These are phyloP conservation scores for Sarocladiaceae sp. DNA, from an alignment of 2,329 filamentous ascomycete genomes.

Conservation along the genomic window DNA sequence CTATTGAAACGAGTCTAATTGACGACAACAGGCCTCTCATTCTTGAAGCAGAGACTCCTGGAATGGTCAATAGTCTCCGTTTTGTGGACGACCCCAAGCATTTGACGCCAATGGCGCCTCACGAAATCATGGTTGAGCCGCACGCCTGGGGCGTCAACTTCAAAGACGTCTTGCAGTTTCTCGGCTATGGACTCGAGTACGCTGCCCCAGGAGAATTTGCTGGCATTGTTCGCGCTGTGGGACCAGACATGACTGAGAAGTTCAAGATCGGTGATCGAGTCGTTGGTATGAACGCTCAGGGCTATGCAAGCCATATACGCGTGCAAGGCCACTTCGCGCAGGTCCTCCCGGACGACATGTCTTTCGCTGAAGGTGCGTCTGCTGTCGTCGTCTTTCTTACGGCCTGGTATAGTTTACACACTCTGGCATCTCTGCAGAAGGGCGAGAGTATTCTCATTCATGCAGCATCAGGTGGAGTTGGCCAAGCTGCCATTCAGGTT, in stretches of 20 bases:
- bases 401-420: slow-evolving; percentile 8
- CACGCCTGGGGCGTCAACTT: slow-evolving; percentile 14
- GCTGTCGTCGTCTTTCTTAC: slow-evolving; percentile 12
- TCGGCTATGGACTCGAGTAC: background rate
- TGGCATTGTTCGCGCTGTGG: slow-evolving; percentile 17
- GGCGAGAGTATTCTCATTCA: slow-evolving; percentile 27
- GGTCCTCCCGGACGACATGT: slow-evolving; percentile 14
- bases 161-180: slow-evolving; percentile 27
- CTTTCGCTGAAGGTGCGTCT: slow-evolving; percentile 22
- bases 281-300: slow-evolving; percentile 15
- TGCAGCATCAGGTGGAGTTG: slow-evolving; percentile 22
- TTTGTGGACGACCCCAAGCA: background rate
- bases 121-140: slow-evolving; percentile 13
- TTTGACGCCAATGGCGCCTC: background rate
- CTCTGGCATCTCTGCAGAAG: slow-evolving; percentile 21
- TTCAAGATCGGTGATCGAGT: slow-evolving; percentile 18
- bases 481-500: slow-evolving; percentile 21
- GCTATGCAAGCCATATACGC: slow-evolving; percentile 13
- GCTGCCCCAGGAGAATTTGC: too few species aligned
- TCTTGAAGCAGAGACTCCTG: slow-evolving; percentile 33
- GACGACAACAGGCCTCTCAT: slow-evolving; percentile 26
- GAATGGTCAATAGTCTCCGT: slow-evolving; percentile 30
- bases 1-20: slow-evolving; percentile 17
- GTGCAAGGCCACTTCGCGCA: slow-evolving; percentile 5
- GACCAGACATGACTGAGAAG: slow-evolving; percentile 15